phyloP scores from a whole-genome alignment of 768 basidiomycete species.

The Hygrophoropsis aurantiaca region DNA sequence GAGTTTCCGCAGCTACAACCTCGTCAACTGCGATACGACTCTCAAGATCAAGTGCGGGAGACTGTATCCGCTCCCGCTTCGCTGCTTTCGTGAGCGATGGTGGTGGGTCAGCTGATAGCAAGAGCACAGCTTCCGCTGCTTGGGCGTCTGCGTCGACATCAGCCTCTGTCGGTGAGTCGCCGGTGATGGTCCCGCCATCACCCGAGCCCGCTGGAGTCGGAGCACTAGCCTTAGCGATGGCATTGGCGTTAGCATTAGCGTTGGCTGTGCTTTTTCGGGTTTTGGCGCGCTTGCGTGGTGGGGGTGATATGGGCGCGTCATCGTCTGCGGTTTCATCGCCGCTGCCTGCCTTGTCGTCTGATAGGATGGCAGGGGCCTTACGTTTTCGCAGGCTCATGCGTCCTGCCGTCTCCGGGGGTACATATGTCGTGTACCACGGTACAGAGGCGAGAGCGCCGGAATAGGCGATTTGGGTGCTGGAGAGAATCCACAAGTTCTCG shows the following conservation, averaged over 20 bases:
- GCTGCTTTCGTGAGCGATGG: constrained; percentile 9
- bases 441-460: constrained; percentile 18
- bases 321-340: constrained; percentile 32
- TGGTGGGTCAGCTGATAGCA: constrained; percentile 17
- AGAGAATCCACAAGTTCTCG: constrained; percentile 35
- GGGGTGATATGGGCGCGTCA: constrained; percentile 22
- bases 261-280: constrained; percentile 21
- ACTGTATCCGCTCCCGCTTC: constrained; percentile 22
- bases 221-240: not conserved
- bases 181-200: constrained; percentile 5
- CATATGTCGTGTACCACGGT: constrained; percentile 31
- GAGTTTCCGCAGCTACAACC: constrained; percentile 12
- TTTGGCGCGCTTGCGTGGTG: constrained; percentile 29
- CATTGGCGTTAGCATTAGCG: not conserved
- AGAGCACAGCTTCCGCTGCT: constrained; percentile 5
- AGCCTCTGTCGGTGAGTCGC: constrained; percentile 5
- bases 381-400: constrained; percentile 35
- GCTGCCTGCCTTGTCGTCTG: constrained; percentile 37
- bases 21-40: constrained; percentile 6
- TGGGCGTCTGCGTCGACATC: constrained; percentile 8
- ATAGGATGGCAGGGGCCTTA: constrained; percentile 20
- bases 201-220: constrained; percentile 7
- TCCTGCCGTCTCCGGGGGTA: constrained; percentile 26
- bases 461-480: constrained; percentile 30
- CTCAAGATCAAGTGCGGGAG: constrained; percentile 10